Evolutionary conservation across 169 alveolate genomes (phyloP), one percentile per base, ranked within the genome.

Genomic region (Cryptosporidium andersoni): DNA sequence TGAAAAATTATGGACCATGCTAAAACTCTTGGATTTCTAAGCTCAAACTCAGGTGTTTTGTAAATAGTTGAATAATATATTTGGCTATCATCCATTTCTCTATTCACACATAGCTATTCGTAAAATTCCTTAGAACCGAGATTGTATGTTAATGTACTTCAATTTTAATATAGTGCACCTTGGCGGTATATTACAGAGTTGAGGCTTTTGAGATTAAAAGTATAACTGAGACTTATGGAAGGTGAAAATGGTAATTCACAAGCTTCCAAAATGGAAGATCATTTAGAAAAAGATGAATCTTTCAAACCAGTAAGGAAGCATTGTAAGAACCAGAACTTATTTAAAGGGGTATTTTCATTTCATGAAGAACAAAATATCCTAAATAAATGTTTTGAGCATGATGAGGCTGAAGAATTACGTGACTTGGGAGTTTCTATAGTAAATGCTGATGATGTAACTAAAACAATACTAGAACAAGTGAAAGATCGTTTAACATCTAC

Each of bases 351-450:
- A 8, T 47, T 74, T 6, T 74, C 85, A 58, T 74, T 48, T 14
- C 60, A 58, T 48, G 85, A 74, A 60, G 51, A 60, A 3, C 85
- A 74, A 34, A 74, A 74, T 58, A 56, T 74, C 12, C 48, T 74
- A 45, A 68, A 74, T 37, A 58, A 37, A 25, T 74, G 60, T 34
- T 74, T 74, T 60, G 63, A 74, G 16, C 12, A 74, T 5, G 12
- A 14, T 12, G 85, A 74, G 63, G 85, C 85, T 11, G 68, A 74
- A 34, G 47, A 56, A 7, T 51, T 74, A 11, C 9, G 85, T 2
- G 62, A 74, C 60, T 64, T 74, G 48, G 85, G 85, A 4, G 85
- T 74, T 7, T 74, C 85, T 42, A 40, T 74, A 37, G 85, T 74
- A 34, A 63, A 74, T 43, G 85, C 85, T 6, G 48, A 58, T 4